Conservation (phyloP, 2,329 filamentous ascomycete genomes). For the Zopfia rhizophila region DNA sequence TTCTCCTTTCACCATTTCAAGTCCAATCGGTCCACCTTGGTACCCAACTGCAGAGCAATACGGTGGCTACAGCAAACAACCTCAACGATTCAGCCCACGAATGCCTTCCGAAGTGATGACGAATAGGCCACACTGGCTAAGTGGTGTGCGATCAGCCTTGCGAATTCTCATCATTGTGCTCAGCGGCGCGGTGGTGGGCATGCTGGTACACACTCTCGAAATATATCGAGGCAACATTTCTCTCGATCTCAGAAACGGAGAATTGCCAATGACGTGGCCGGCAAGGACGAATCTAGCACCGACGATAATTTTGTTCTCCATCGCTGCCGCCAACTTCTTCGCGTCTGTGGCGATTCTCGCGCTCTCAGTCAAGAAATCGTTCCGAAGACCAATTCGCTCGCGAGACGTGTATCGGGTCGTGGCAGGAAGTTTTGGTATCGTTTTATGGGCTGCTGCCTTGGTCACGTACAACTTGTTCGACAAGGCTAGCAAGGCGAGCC, state of each 20-base stretch:
- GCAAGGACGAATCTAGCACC: conserved; percentile 48
- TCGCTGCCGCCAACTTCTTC: conserved; percentile 47
- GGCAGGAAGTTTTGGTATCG: conserved; percentile 45
- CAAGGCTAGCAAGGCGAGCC: conserved; percentile 48
- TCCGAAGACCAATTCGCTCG: conserved; percentile 46
- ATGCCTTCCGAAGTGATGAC: conserved; percentile 39
- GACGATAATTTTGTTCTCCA: conserved; percentile 46
- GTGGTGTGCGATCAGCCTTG: conserved; percentile 46
- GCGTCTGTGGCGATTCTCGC: conserved; percentile 45
- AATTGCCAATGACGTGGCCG: conserved; percentile 52
- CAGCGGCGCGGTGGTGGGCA: conserved; percentile 47
- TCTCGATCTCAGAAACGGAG: conserved; percentile 48
- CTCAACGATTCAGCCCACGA: conserved; percentile 33
- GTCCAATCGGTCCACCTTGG: conserved; percentile 30
- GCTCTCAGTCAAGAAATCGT: conserved; percentile 45
- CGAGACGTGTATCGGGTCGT: conserved; percentile 47
- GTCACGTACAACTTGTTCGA: conserved; percentile 47
- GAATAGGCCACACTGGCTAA: conserved; percentile 47
- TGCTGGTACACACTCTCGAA: conserved; percentile 48
- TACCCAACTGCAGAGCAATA: conserved; percentile 31
- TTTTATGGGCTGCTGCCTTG: conserved; percentile 45
- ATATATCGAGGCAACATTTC: conserved; percentile 48
- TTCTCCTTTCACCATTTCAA: conserved; percentile 7
- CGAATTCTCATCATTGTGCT: conserved; percentile 50
- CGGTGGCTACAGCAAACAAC: conserved; percentile 26